Conservation (phyloP, 1,284 basidiomycete species). For the Pseudozyma tsukubaensis region DNA sequence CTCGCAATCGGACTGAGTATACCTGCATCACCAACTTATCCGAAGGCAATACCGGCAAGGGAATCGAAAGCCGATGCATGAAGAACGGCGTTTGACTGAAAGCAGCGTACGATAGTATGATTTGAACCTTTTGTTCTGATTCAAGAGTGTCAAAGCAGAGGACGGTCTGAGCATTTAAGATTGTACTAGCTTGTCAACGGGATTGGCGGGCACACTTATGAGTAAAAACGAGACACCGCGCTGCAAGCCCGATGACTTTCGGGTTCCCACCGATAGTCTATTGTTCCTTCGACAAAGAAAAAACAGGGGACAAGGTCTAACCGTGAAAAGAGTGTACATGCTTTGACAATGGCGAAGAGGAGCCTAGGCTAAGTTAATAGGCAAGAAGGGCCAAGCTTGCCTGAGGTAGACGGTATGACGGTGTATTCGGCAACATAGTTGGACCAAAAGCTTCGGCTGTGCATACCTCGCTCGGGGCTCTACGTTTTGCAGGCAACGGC, state of each 20-base stretch:
- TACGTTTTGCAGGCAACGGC: constrained; percentile 3
- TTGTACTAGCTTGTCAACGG: constrained; percentile 3
- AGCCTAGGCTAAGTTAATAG: too few relatives aligned
- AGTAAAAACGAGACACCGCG: background rate
- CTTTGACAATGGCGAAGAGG: too few relatives aligned
- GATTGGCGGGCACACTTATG: background rate
- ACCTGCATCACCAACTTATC: too few relatives aligned
- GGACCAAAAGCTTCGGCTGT: background rate
- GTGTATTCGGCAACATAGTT: too few relatives aligned
- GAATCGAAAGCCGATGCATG: background rate
- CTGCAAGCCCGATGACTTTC: background rate
- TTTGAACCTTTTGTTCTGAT: background rate
- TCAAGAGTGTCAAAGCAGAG: background rate
- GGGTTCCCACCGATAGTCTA: background rate
- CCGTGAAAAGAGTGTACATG: too few relatives aligned
- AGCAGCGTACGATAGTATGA: background rate
- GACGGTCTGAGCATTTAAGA: background rate
- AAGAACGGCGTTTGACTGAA: background rate
- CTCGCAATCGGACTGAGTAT: too few relatives aligned
- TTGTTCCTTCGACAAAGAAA: background rate
- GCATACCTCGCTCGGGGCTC: constrained; percentile 13
- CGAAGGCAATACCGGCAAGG: background rate
- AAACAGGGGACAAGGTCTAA: background rate
- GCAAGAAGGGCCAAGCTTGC: too few relatives aligned
- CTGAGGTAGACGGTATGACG: too few relatives aligned